phyloP scores from a whole-genome alignment of 2,329 filamentous ascomycete species.

The Eutypella sp. region DNA sequence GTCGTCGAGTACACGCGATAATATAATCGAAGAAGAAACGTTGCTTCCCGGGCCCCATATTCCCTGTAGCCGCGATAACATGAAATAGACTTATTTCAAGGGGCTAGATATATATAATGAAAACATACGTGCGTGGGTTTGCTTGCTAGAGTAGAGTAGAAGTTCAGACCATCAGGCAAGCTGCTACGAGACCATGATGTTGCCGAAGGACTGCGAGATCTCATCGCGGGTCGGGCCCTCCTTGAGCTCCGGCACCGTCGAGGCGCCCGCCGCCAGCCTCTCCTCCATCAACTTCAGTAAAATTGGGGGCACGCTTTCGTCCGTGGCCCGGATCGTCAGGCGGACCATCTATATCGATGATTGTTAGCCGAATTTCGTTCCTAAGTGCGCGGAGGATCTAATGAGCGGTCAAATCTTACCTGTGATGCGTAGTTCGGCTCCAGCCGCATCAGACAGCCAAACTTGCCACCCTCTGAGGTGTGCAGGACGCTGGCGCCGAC shows the following conservation, averaged over 20 bases:
- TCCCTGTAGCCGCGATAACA: no score
- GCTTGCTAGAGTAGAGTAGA: neutral
- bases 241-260: slow-evolving; percentile 34
- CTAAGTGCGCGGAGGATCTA: no score
- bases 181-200: slow-evolving; percentile 44
- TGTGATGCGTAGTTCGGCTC: slow-evolving; percentile 91
- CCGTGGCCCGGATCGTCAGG: slow-evolving; percentile 87
- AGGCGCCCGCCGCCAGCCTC: slow-evolving; percentile 56
- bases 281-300: slow-evolving; percentile 86
- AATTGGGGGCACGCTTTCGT: slow-evolving; percentile 77
- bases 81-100: no score
- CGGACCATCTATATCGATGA: slow-evolving; percentile 70
- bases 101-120: no score
- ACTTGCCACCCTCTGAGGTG: slow-evolving; percentile 80
- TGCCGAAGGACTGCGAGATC: slow-evolving; percentile 52
- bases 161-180: slow-evolving; percentile 6
- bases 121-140: neutral
- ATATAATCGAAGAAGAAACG: no score
- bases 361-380: neutral
- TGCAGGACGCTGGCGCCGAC: slow-evolving; percentile 86
- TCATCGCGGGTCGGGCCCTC: slow-evolving; percentile 41
- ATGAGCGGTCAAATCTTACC: no score
- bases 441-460: slow-evolving; percentile 85
- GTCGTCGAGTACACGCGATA: no score
- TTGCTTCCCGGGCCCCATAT: no score